Conservation (phyloP, 257 asterid genomes). For the Oldenlandia corymbosa region DNA sequence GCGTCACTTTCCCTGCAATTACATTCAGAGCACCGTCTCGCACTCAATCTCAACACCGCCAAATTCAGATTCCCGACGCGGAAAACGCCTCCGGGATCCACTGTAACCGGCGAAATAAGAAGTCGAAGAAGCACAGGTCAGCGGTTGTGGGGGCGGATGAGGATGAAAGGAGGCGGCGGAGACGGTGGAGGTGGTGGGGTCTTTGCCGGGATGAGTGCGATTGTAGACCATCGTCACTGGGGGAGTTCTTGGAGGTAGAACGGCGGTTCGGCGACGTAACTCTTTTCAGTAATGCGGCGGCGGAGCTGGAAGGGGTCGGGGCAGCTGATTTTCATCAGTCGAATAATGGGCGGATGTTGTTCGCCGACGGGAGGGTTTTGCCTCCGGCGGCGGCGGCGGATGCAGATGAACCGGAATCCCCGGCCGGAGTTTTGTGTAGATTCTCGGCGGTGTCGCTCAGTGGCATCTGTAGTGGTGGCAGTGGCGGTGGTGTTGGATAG, state of each 20-base stretch:
- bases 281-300: conserved; percentile 34
- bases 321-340: conserved; percentile 33
- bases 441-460: conserved; percentile 49
- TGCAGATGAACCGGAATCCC: conserved; percentile 42
- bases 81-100: conserved; percentile 23
- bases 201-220: conserved; percentile 66
- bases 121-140: conserved; percentile 34
- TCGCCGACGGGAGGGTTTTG: conserved; percentile 80
- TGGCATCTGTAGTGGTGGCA: conserved; percentile 49
- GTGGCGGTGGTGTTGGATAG: conserved; percentile 24
- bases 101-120: conserved; percentile 38
- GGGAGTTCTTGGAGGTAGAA: conserved; percentile 83
- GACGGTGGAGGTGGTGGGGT: conserved; percentile 85
- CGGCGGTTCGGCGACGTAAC: conserved; percentile 64
- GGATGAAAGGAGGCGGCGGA: conserved; percentile 38
- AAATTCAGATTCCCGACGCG: conserved; percentile 16
- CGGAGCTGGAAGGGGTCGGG: conserved; percentile 66
- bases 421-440: conserved; percentile 39
- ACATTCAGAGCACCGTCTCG: conserved; percentile 61
- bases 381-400: conserved; percentile 70
- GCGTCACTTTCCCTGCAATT: conserved; percentile 70
- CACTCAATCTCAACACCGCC: conserved; percentile 53
- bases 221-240: conserved; percentile 62
- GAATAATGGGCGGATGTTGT: conserved; percentile 54
- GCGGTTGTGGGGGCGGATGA: conserved; percentile 16